Evolutionary conservation across 2,329 filamentous ascomycete genomes (phyloP), one percentile per base, ranked within the genome.

Genomic region (Cordyceps militaris): DNA sequence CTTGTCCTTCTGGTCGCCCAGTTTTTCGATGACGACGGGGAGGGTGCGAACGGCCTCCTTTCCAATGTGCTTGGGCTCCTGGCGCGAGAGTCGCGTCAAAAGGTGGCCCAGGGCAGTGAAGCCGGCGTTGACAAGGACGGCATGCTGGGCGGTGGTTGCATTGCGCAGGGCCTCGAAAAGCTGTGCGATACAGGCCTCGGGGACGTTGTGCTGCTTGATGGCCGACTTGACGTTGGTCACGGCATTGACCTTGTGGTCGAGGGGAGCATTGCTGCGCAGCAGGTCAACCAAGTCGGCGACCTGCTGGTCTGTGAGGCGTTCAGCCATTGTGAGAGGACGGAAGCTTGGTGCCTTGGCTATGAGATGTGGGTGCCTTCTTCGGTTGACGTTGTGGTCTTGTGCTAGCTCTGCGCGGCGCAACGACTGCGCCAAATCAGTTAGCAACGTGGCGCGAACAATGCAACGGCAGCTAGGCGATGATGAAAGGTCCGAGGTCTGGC

Each of bases 121-220:
- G 59, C 89, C 91, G 54, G 90, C 88, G 59, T 89, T 88, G 63
- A 88, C 85, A 61, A 96, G 85, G 34, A 84, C 82, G 44, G 86
- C 86, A 66, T 95, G 88, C 65, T 89, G 86, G 43, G 89, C 89
- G 56, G 79, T 76, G 63, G 93, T 87, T 60, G 90, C 88, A 55
- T 85, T 75, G 62, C 87, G 87, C 66, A 95, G 79, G 62, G 87
- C 89, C 61, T 97, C 91, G 73, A 96, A 95, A 62, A 96, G 83
- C 59, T 83, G 78, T 26, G 83, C 74, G 65, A 95, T 82, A 66
- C 80, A 82, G 56, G 74, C 73, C 63, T 95, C 90, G 60, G 91
- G 90, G 47, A 96, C 89, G 75, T 91, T 91, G 70, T 89, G 87
- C 72, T 96, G 91, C 73, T 96, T 96, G 78, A 96, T 96, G 70